A percentile compares a stretch with the other conserved stretches of the same genome.
phyloP scores from a whole-genome alignment of 768 basidiomycete genomes.

The Xerocomus spinulosus region DNA sequence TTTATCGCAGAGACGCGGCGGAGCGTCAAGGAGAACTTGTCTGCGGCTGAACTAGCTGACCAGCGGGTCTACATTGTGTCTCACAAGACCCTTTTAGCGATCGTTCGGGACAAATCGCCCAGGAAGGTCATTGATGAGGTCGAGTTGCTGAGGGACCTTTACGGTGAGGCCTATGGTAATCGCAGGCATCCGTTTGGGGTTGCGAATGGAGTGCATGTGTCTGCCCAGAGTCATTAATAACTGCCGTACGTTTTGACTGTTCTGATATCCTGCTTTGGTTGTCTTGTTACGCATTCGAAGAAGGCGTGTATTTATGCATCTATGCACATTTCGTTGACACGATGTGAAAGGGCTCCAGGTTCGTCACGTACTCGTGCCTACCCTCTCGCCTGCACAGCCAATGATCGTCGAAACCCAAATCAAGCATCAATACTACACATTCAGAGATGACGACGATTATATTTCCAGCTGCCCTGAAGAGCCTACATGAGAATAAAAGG shows the following conservation, averaged over 20 bases:
- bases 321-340: too few species aligned
- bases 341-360: too few species aligned
- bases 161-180: constrained; percentile 13
- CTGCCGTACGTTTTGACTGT: not conserved
- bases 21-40: constrained; percentile 23
- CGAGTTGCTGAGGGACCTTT: constrained; percentile 23
- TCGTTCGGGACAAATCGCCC: constrained; percentile 22
- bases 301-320: too few species aligned
- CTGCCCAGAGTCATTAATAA: constrained; percentile 13
- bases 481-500: too few species aligned
- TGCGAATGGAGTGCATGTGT: constrained; percentile 1
- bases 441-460: too few species aligned
- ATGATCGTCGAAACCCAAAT: not conserved
- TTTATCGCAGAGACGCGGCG: constrained; percentile 26
- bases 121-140: constrained; percentile 26
- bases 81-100: constrained; percentile 17
- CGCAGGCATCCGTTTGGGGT: constrained; percentile 5
- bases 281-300: too few species aligned
- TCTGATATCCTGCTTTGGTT: not conserved
- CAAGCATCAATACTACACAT: too few species aligned
- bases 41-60: constrained; percentile 23
- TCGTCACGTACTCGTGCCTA: too few species aligned
- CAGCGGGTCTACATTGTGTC: constrained; percentile 30
- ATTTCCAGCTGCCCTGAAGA: too few species aligned
- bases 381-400: not conserved